Conservation (phyloP, 192 early-diverging fungal genomes). For the Backusella tarrabulga region DNA sequence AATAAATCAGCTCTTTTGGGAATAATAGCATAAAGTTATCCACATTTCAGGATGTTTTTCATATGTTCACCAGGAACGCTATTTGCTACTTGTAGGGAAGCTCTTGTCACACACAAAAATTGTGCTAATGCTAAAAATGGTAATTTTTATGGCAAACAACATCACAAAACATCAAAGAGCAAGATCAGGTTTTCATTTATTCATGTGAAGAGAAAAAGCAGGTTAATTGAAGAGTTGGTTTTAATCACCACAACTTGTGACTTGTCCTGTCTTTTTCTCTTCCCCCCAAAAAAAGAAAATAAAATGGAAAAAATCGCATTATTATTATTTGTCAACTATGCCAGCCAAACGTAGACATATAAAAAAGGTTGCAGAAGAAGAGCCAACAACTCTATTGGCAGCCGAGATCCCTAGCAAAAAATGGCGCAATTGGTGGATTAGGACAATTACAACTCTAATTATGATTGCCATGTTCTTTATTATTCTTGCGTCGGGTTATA, state of each 20-base stretch:
- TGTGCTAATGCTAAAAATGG: not conserved
- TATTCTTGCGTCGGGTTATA: conserved; percentile 74
- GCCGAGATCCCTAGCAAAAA: conserved; percentile 47
- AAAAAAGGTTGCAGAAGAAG: not conserved
- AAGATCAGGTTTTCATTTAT: not conserved
- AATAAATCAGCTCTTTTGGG: no score
- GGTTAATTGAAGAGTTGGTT: not conserved
- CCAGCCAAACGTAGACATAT: not conserved
- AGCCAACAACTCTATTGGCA: conserved; percentile 40
- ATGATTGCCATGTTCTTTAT: conserved; percentile 87
- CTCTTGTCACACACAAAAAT: not conserved
- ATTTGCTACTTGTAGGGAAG: no score
- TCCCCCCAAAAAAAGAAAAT: not conserved
- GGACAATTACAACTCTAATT: conserved; percentile 81
- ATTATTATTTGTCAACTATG: not conserved
- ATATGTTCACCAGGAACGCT: not conserved
- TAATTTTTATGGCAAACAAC: not conserved
- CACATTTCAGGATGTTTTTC: not conserved
- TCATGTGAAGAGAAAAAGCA: not conserved
- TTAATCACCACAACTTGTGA: not conserved
- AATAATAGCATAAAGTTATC: no score
- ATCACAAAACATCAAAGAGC: not conserved
- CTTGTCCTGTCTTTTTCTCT: not conserved
- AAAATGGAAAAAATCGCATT: not conserved
- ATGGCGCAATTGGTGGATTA: conserved; percentile 83